Conservation (phyloP, 116 monocot species). For the Zostera marina region DNA sequence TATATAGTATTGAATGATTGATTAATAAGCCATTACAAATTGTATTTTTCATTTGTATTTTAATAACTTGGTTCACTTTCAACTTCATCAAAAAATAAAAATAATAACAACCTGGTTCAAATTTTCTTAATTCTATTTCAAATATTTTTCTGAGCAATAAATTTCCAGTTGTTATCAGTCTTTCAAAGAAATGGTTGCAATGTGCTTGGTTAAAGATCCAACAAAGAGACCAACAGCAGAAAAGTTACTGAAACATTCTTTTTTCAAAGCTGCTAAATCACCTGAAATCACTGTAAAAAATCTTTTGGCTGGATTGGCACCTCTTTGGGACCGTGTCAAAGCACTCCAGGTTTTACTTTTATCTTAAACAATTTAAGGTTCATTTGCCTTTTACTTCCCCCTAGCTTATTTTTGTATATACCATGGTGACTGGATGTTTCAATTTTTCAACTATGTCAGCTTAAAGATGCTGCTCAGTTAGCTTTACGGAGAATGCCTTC, state of each 20-base stretch:
- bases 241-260: conserved; percentile 72
- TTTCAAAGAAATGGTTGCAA: conserved; percentile 97
- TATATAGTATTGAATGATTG: background rate
- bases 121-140: background rate
- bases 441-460: conserved; percentile 22
- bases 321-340: conserved; percentile 87
- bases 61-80: background rate
- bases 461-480: conserved; percentile 90
- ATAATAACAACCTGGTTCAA: background rate
- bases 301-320: conserved; percentile 59
- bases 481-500: conserved; percentile 98
- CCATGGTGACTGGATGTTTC: background rate
- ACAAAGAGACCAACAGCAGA: conserved; percentile 86
- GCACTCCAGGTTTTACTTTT: conserved; percentile 56
- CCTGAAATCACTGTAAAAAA: conserved; percentile 53
- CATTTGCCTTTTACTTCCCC: background rate
- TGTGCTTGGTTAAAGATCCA: conserved; percentile 99
- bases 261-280: conserved; percentile 74
- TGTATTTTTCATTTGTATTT: background rate
- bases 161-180: conserved; percentile 27
- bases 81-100: background rate
- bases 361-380: background rate
- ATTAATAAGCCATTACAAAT: background rate
- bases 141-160: conserved; percentile 13
- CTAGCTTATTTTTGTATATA: background rate